A percentile compares a stretch with the other conserved stretches of the same genome.
These are phyloP conservation scores for Daldinia eschscholtzii DNA, from an alignment of 2,329 filamentous ascomycete genomes.

Conservation along the genomic window DNA sequence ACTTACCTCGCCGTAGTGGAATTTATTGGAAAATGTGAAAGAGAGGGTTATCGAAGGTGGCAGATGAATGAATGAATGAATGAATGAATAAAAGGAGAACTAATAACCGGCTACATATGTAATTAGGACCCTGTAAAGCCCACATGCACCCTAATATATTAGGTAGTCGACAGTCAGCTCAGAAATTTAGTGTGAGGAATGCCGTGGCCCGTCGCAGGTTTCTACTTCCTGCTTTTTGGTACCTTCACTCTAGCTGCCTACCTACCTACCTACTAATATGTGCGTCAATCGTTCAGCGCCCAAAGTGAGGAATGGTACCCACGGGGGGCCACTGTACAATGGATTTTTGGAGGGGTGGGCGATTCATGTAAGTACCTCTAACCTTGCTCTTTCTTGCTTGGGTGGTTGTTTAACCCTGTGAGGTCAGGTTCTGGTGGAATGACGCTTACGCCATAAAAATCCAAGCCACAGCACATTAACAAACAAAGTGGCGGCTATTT, in stretches of 20 bases:
- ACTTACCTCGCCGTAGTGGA: slow-evolving; percentile 29
- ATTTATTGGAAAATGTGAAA: slow-evolving; percentile 40
- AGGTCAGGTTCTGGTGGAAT: background rate
- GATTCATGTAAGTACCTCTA: slow-evolving; percentile 1
- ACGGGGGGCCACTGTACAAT: slow-evolving; percentile 9
- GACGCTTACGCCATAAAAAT: slow-evolving; percentile 17
- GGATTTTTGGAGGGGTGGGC: slow-evolving; percentile 21
- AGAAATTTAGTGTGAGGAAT: slow-evolving; percentile 29
- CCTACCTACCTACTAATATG: no score
- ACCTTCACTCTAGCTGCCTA: background rate
- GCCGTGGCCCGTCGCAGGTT: slow-evolving; percentile 35
- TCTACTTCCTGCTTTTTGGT: slow-evolving; percentile 19
- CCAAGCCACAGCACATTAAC: slow-evolving; percentile 27
- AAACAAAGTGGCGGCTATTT: slow-evolving; percentile 4
- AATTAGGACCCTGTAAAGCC: slow-evolving; percentile 37
- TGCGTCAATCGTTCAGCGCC: background rate
- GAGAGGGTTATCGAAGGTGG: slow-evolving; percentile 35
- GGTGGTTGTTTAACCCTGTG: background rate
- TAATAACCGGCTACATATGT: slow-evolving; percentile 27
- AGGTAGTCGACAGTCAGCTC: slow-evolving; percentile 29
- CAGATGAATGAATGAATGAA: slow-evolving; percentile 31
- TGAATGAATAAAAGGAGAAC: slow-evolving; percentile 26
- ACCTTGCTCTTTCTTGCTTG: slow-evolving; percentile 1
- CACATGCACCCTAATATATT: slow-evolving; percentile 18
- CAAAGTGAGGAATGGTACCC: slow-evolving; percentile 12